These are phyloP conservation scores for Arthroderma sp. DNA, from an alignment of 2,329 filamentous ascomycete species.

Conservation along the genomic window DNA sequence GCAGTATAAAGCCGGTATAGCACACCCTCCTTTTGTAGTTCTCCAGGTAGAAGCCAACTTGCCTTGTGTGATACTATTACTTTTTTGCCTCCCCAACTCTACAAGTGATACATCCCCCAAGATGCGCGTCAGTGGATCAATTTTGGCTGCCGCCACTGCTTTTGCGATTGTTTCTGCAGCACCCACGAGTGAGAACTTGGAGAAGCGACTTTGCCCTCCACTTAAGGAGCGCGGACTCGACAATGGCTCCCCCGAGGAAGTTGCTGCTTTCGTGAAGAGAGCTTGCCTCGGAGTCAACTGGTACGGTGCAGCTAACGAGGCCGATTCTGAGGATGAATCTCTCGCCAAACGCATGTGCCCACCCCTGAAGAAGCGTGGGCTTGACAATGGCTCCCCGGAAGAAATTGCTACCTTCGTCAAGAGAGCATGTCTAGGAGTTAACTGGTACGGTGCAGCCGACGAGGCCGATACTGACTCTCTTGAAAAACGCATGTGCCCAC, in stretches of 20 bases:
- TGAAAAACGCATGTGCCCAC: constrained; percentile 3
- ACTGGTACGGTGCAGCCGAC: constrained; percentile 1
- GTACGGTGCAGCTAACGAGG: background rate
- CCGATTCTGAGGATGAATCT: background rate
- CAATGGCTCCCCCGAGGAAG: background rate
- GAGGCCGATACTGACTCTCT: background rate
- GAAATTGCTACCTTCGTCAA: background rate
- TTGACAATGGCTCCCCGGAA: background rate
- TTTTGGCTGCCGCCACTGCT: background rate
- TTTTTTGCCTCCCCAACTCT: no score
- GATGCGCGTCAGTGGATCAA: constrained; percentile 1
- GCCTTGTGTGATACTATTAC: no score
- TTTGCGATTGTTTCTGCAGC: constrained; percentile 4
- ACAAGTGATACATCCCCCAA: background rate
- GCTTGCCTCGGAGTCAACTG: constrained; percentile 2
- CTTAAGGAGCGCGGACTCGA: background rate
- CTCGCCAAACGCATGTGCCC: constrained; percentile 4
- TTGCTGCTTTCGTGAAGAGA: constrained; percentile 1
- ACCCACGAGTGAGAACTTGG: background rate
- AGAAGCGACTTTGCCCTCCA: background rate
- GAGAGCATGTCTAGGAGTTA: constrained; percentile 1
- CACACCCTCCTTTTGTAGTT: no score
- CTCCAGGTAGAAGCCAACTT: no score
- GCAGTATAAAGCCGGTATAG: no score
- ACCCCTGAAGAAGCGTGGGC: constrained; percentile 2